Conservation (phyloP, 2,329 filamentous ascomycete species). For the Pseudogymnoascus sp. region DNA sequence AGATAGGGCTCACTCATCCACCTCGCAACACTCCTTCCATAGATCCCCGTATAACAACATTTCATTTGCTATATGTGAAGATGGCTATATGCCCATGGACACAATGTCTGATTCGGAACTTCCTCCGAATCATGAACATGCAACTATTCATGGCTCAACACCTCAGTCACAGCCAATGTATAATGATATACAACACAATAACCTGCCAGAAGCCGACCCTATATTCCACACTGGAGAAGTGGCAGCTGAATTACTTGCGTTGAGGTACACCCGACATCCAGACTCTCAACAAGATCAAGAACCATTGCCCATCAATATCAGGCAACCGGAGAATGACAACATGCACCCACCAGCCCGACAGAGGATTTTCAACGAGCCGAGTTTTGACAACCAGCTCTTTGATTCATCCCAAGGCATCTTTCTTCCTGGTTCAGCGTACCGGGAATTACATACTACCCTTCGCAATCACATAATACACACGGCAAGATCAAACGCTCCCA, state of each 20-base stretch:
- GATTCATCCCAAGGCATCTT: slow-evolving; percentile 34
- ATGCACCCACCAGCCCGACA: background rate
- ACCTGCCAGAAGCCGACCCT: slow-evolving; percentile 4
- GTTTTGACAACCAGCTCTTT: slow-evolving; percentile 13
- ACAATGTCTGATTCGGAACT: background rate
- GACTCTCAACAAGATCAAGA: background rate
- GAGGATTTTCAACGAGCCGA: background rate
- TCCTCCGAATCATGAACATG: background rate
- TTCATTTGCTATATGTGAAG: slow-evolving; percentile 2
- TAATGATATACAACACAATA: background rate
- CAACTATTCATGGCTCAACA: background rate
- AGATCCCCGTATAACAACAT: background rate
- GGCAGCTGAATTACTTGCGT: slow-evolving; percentile 15
- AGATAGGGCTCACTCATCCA: slow-evolving; percentile 7
- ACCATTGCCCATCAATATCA: background rate
- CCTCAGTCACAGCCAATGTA: background rate
- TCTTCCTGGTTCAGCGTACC: slow-evolving; percentile 40
- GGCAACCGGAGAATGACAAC: background rate
- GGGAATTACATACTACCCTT: slow-evolving; percentile 39
- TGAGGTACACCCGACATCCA: slow-evolving; percentile 13
- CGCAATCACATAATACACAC: slow-evolving; percentile 40
- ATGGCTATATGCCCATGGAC: background rate
- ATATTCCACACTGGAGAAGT: slow-evolving; percentile 13
- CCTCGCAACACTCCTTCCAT: background rate
- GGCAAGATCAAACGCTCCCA: slow-evolving; percentile 35